These are phyloP conservation scores for Globisporangium lucens DNA, from an alignment of 352 stramenopile genomes.

Conservation along the genomic window DNA sequence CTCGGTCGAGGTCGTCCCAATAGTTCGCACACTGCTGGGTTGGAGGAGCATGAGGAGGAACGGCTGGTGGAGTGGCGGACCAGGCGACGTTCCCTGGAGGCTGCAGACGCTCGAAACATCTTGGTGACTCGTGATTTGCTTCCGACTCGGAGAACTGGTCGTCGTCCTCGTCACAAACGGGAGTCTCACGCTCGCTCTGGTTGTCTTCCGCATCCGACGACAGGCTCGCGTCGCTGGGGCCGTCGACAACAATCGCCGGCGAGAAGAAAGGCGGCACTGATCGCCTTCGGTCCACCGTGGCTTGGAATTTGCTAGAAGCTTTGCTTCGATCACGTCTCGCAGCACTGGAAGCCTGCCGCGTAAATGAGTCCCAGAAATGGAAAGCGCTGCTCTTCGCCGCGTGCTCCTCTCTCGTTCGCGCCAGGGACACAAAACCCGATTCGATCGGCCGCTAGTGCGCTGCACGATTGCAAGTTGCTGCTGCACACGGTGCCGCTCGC, in stretches of 20 bases:
- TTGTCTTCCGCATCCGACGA: not conserved
- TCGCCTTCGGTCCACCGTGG: not conserved
- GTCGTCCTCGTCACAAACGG: not conserved
- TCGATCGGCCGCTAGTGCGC: not conserved
- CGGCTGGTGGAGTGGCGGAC: not conserved
- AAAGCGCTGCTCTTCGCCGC: not conserved
- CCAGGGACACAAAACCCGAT: not conserved
- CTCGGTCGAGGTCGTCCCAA: not conserved
- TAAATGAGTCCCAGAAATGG: not conserved
- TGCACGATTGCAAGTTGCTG: not conserved
- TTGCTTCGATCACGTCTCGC: not conserved
- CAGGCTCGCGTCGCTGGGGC: not conserved
- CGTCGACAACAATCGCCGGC: not conserved
- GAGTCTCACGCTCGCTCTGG: not conserved
- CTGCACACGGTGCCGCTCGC: not conserved
- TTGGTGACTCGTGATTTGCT: not conserved
- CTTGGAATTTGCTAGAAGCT: not conserved
- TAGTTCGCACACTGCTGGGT: not conserved
- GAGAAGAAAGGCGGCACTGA: not conserved
- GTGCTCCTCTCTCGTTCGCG: not conserved
- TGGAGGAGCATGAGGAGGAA: not conserved
- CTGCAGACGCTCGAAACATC: not conserved
- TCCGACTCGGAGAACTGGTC: not conserved
- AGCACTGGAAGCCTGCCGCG: not conserved
- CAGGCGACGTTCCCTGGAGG: not conserved